These are phyloP conservation scores for Rhodamnia argentea DNA, from an alignment of 345 rosid genomes.

Conservation along the genomic window DNA sequence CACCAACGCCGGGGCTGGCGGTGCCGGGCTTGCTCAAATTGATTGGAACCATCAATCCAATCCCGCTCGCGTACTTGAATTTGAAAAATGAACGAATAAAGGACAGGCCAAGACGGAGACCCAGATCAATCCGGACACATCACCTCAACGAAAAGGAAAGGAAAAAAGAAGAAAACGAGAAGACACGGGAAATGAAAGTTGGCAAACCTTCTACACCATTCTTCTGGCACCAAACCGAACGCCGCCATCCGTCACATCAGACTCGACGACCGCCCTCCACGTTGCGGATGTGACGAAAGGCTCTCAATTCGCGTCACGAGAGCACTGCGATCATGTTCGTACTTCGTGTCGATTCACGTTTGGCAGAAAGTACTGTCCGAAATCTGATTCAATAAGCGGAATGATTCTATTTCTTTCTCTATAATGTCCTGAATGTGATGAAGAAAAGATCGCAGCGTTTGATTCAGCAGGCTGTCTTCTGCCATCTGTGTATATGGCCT, in stretches of 20 bases:
- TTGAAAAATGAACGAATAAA: no score
- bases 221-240: neutral
- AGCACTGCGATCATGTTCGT: neutral
- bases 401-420: neutral
- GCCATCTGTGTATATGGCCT: neutral
- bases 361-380: neutral
- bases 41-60: neutral
- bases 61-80: no score
- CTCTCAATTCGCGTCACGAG: neutral
- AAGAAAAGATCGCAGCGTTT: neutral
- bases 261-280: neutral
- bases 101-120: no score
- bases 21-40: neutral
- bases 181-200: neutral
- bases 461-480: neutral
- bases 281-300: neutral
- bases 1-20: neutral
- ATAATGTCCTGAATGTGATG: neutral
- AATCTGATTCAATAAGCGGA: neutral
- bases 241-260: neutral
- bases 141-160: neutral
- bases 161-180: neutral
- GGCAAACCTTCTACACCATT: neutral
- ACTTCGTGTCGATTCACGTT: neutral
- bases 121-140: neutral